Conservation (phyloP, 305 asterid genomes). For the Solanum chacoense region DNA sequence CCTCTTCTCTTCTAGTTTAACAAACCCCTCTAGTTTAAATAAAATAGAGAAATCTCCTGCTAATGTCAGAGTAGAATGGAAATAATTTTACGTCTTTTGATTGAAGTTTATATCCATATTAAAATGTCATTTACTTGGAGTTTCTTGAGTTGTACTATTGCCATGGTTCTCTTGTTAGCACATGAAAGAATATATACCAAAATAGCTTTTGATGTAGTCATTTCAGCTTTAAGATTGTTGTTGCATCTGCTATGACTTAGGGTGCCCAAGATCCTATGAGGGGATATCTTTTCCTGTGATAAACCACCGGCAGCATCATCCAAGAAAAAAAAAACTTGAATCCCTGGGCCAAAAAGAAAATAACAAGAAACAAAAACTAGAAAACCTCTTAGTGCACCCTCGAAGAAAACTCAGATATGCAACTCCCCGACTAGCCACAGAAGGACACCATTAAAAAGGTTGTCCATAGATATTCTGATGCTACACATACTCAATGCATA, state of each 20-base stretch:
- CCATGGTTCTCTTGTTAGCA: not conserved
- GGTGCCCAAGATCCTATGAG: not conserved
- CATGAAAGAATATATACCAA: not conserved
- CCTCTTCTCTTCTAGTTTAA: not conserved
- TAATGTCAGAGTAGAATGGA: not conserved
- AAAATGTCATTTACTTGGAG: not conserved
- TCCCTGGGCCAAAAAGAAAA: not conserved
- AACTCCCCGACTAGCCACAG: not conserved
- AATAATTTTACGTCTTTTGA: not conserved
- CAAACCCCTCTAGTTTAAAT: not conserved
- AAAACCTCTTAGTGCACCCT: not conserved
- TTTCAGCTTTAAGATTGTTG: not conserved
- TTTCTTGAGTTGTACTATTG: not conserved
- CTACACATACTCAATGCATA: not conserved
- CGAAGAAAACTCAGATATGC: not conserved
- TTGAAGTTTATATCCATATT: not conserved
- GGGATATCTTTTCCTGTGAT: not conserved
- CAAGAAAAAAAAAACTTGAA: not conserved
- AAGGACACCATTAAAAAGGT: not conserved
- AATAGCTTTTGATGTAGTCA: not conserved
- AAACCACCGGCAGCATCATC: not conserved
- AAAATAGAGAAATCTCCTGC: not conserved
- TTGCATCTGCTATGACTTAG: not conserved
- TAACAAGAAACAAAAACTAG: not conserved
- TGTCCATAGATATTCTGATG: not conserved